Evolutionary conservation across 306 rosid genomes (phyloP).

Genomic region (Dryas alaskensis): DNA sequence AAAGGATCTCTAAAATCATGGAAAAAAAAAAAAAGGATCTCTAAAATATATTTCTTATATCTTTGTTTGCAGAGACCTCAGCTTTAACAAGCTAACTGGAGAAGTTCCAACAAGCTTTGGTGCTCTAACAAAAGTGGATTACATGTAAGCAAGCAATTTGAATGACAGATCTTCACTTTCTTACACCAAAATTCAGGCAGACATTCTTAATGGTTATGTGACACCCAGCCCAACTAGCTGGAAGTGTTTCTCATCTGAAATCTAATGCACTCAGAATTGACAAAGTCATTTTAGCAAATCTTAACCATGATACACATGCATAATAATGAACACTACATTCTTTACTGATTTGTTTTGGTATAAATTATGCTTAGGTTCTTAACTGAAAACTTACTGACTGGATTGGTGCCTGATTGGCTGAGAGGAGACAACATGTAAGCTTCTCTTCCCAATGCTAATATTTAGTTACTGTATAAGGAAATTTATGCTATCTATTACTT

Average conservation of each 20-base stretch:
- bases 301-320: neutral
- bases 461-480: neutral
- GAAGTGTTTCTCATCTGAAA: no score
- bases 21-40: neutral
- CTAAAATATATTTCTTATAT: neutral
- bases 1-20: neutral
- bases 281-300: neutral
- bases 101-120: conserved; percentile 43
- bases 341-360: neutral
- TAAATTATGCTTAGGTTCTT: conserved; percentile 43
- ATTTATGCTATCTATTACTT: neutral
- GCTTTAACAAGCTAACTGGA: conserved; percentile 69
- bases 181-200: neutral
- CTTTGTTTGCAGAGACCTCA: conserved; percentile 64
- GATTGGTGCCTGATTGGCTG: conserved; percentile 43
- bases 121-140: conserved; percentile 8
- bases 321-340: neutral
- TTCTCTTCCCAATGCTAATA: conserved; percentile 14
- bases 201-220: no score
- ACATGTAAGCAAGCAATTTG: conserved; percentile 55
- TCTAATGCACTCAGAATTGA: no score
- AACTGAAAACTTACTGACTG: conserved; percentile 53
- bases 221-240: no score
- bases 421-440: conserved; percentile 38
- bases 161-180: neutral